These are phyloP conservation scores for Populus trichocarpa DNA, from an alignment of 441 rosid species.

Conservation along the genomic window DNA sequence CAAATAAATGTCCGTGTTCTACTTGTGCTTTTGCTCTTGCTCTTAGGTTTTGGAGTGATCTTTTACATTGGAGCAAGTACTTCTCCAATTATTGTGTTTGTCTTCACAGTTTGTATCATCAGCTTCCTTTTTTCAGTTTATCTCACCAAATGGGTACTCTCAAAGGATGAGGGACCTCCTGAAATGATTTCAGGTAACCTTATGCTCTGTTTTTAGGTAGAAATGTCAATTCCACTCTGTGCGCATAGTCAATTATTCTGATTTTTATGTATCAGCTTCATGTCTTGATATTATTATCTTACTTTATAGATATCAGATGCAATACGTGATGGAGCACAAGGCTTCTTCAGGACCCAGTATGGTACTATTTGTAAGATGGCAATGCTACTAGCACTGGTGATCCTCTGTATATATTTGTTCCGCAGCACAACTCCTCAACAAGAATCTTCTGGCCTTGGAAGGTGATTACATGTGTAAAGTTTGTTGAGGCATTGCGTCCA, in stretches of 20 bases:
- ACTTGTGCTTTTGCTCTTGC: slow-evolving; percentile 57
- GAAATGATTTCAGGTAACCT: slow-evolving; percentile 89
- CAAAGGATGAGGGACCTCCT: slow-evolving; percentile 99
- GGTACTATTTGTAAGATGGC: slow-evolving; percentile 99
- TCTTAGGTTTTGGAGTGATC: slow-evolving; percentile 52
- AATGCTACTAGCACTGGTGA: slow-evolving; percentile 72
- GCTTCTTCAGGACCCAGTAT: slow-evolving; percentile 95
- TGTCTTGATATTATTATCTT: slow-evolving; percentile 29
- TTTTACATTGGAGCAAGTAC: slow-evolving; percentile 88
- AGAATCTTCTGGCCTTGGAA: slow-evolving; percentile 93
- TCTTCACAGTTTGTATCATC: slow-evolving; percentile 75
- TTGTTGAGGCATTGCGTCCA: neutral
- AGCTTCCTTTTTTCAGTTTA: slow-evolving; percentile 75
- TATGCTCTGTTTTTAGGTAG: slow-evolving; percentile 8
- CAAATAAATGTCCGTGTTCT: slow-evolving; percentile 81
- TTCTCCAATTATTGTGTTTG: slow-evolving; percentile 90
- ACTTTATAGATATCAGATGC: slow-evolving; percentile 92
- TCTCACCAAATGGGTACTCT: slow-evolving; percentile 93
- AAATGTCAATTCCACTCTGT: neutral
- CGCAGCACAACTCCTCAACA: slow-evolving; percentile 88
- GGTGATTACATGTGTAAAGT: slow-evolving; percentile 44
- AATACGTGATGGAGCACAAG: slow-evolving; percentile 98
- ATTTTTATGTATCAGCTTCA: neutral
- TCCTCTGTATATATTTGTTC: slow-evolving; percentile 80
- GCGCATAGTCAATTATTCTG: neutral